A percentile compares a stretch with the other conserved stretches of the same genome.
Evolutionary conservation across 1,284 basidiomycete species (phyloP).

Genomic region (Macrocybe sp.): DNA sequence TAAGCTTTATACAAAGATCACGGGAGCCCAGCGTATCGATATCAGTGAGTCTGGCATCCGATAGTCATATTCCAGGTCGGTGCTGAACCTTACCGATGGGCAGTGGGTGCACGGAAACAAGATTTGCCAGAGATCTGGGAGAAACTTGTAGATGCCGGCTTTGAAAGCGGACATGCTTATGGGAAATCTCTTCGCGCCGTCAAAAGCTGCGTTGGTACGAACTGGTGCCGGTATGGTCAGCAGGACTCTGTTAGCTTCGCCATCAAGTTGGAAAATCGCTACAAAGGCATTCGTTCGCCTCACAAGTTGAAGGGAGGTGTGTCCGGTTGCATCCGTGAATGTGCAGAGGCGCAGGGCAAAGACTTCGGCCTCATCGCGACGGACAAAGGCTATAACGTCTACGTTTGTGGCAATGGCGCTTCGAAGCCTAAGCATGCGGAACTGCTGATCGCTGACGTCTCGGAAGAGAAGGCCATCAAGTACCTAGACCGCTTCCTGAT

Average conservation of each 20-base stretch:
- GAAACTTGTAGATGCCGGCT: slow-evolving; percentile 59
- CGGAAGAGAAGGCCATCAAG: slow-evolving; percentile 37
- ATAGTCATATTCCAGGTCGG: slow-evolving; percentile 33
- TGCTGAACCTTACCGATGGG: slow-evolving; percentile 58
- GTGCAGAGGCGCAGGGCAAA: slow-evolving; percentile 66
- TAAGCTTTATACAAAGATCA: slow-evolving; percentile 68
- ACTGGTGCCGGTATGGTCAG: slow-evolving; percentile 68
- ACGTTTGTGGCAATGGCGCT: slow-evolving; percentile 72
- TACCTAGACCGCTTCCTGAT: slow-evolving; percentile 70
- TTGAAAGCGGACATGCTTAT: slow-evolving; percentile 77
- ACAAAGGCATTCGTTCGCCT: slow-evolving; percentile 67
- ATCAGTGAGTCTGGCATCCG: slow-evolving; percentile 1
- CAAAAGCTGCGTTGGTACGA: slow-evolving; percentile 38
- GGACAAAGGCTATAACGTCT: slow-evolving; percentile 78
- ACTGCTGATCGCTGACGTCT: slow-evolving; percentile 32
- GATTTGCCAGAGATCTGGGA: slow-evolving; percentile 79
- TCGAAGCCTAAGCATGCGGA: slow-evolving; percentile 58
- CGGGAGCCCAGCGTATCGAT: slow-evolving; percentile 19
- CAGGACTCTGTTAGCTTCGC: slow-evolving; percentile 76
- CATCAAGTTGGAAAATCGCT: slow-evolving; percentile 68
- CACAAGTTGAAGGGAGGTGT: slow-evolving; percentile 83
- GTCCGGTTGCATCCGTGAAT: slow-evolving; percentile 70
- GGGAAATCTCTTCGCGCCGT: slow-evolving; percentile 46
- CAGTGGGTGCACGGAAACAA: slow-evolving; percentile 58
- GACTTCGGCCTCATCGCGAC: slow-evolving; percentile 80